Base-by-base conservation (phyloP, 139 green algal species). In the Coelastrella sp. region DNA sequence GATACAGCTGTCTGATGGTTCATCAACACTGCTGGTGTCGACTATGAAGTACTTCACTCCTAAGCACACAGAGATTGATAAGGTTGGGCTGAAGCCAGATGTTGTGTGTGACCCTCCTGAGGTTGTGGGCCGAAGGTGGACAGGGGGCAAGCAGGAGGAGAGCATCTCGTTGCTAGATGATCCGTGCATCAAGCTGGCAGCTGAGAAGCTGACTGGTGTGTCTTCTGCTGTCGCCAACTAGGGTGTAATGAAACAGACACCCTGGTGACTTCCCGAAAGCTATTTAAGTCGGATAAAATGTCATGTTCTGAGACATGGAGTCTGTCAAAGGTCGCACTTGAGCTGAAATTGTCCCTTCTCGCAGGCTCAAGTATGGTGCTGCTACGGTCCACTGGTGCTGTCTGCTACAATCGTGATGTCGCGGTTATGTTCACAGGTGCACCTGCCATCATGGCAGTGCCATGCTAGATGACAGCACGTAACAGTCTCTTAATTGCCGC, bases 21-120 rank as follows among this genome's bases (percentile, higher is more conserved):
- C 95, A 56, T 94, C 93, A 7, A 96, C 93, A 4, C 88, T 98
- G 65, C 97, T 98, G 82, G 94, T 98, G 27, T 98, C 96, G 6
- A 91, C 87, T 0, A 58, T 89, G 22, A 85, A 76, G 15, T 94
- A 94, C 59, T 85, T 88, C 58, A 91, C 92, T 20, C 90, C 90
- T 56, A 24, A 82, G 19, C 70, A 90, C 57, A 66, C 84, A 63
- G 57, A 73, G 20, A 90, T 94, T 27, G 89, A 94, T 49, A 8
- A 68, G 0, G 85, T 88, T n/a, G 92, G 92, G n/a, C 58, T 94
- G 49, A 10, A 35, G 61, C 92, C 92, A 1, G 92, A 93, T 56
- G 20, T 93, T 22, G 78, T 84, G 73, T 94, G 92, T 27, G 72
- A 81, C 5, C 81, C 89, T 9, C 75, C 8, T 27, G 85, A 78